phyloP scores from a whole-genome alignment of 441 rosid genomes.

The Eruca vesicaria region DNA sequence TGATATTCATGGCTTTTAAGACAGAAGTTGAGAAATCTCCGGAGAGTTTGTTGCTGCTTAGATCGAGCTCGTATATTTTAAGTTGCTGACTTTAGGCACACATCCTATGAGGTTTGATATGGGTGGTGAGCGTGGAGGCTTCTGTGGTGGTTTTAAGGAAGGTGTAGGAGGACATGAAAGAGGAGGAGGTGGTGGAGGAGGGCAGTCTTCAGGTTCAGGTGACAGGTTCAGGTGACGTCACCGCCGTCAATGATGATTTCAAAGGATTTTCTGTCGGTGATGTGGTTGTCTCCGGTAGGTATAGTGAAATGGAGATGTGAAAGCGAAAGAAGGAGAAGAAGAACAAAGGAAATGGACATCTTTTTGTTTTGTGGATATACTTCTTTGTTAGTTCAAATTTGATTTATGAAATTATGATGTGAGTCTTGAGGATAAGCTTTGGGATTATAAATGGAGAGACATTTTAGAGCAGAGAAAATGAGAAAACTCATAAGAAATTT shows the following conservation, averaged over 20 bases:
- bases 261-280: conserved; percentile 19
- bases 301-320: conserved; percentile 19
- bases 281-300: conserved; percentile 14
- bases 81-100: conserved; percentile 51
- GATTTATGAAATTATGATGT: not conserved
- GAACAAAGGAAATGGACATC: not conserved
- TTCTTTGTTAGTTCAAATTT: too few relatives aligned
- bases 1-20: conserved; percentile 49
- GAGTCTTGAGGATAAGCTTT: conserved; percentile 18
- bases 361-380: too few relatives aligned
- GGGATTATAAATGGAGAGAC: not conserved
- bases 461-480: not conserved
- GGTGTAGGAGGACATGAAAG: not conserved
- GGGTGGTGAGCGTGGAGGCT: too few relatives aligned
- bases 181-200: conserved; percentile 25
- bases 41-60: conserved; percentile 73
- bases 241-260: conserved; percentile 28
- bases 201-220: conserved; percentile 17
- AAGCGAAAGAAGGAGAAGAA: conserved; percentile 25
- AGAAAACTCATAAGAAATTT: conserved; percentile 17
- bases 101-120: conserved; percentile 58
- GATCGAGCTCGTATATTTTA: conserved; percentile 74
- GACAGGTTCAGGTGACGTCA: conserved; percentile 14
- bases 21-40: conserved; percentile 74
- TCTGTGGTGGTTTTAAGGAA: too few relatives aligned